Base-by-base conservation (phyloP, 176 grass and related monocot species). In the Dendrocalamus sinicus region DNA sequence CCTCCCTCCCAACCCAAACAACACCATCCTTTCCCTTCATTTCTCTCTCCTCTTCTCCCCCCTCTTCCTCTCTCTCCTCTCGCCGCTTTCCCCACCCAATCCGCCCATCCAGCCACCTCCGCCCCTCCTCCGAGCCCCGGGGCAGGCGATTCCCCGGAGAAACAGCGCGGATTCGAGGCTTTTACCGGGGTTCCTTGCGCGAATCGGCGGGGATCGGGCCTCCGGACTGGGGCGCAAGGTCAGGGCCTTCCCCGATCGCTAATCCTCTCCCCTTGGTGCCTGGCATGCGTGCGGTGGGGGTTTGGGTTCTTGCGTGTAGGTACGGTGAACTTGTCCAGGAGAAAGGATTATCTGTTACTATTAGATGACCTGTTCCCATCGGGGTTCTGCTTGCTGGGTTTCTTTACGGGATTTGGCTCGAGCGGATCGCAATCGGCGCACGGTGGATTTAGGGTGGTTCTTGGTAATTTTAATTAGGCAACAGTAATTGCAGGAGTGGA, bases 21-120 rank as follows among this genome's bases (percentile, higher is more conserved):
- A 51, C 75, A 67, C 47, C 83, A 13, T 11, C 70, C 57, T 39
- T 70, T 35, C 10, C 9, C 13, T 6, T 9, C 19, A 6, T 41
- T 41, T n/a, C 35, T 11, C 3, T 14, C n/a, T 12, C 72, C 57
- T 7, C 82, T 28, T 13, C 17, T 79, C 65, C 39, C 74, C 75
- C 73, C 28, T 30, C 28, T 30, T n/a, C n/a, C 62, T 50, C 63
- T 45, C 55, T 23, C 55, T 23, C 72, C 57, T 7, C 82, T 28
- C 40, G 53, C 75, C 75, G 73, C 83, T 77, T 86, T 71, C 75
- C 75, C 84, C 75, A 70, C 24, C 76, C 84, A 86, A 79, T 72
- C 84, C 84, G 8, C 8, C 53, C 65, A 14, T 50, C 74, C 50
- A 2, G 3, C 39, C 48, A 50, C 35, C 52, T n/a, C 61, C 83